phyloP scores from a whole-genome alignment of 148 eudicot species.

The Rheum nobile region DNA sequence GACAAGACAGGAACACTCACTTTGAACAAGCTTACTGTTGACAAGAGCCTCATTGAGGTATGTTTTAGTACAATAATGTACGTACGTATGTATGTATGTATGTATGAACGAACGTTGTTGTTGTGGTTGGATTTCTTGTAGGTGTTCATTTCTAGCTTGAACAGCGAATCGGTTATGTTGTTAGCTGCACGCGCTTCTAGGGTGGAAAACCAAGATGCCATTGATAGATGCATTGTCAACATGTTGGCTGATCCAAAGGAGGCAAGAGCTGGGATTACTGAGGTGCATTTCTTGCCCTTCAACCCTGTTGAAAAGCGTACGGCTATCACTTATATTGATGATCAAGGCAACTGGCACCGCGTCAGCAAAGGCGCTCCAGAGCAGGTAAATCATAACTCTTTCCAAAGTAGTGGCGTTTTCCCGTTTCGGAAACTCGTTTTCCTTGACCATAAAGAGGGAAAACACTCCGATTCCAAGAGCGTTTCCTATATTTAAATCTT shows the following conservation, averaged over 20 bases:
- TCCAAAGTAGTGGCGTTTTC: too few relatives aligned
- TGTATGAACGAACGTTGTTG: too few relatives aligned
- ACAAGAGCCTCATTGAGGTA: constrained; percentile 58
- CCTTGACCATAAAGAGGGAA: too few relatives aligned
- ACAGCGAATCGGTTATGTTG: constrained; percentile 40
- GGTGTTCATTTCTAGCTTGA: constrained; percentile 36
- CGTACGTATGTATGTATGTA: too few relatives aligned
- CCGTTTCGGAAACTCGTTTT: too few relatives aligned
- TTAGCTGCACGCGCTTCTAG: constrained; percentile 84
- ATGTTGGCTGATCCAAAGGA: constrained; percentile 87
- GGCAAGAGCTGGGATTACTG: constrained; percentile 78
- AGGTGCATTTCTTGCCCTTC: constrained; percentile 80
- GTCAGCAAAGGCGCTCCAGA: constrained; percentile 92
- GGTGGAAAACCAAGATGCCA: constrained; percentile 85
- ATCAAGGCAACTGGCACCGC: constrained; percentile 57
- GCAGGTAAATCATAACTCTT: constrained; percentile 26
- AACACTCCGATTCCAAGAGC: too few relatives aligned
- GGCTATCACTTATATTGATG: constrained; percentile 59
- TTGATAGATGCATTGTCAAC: constrained; percentile 80
- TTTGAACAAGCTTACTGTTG: constrained; percentile 72
- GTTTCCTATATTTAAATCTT: too few relatives aligned
- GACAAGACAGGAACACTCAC: constrained; percentile 90
- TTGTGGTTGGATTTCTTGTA: constrained; percentile 18
- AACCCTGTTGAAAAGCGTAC: constrained; percentile 88
- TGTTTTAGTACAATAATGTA: not conserved